Percentiles rank a stretch among this genome's conserved stretches.
These are phyloP conservation scores for Caloboletus firmus DNA, from an alignment of 1,284 basidiomycete species.

Conservation along the genomic window DNA sequence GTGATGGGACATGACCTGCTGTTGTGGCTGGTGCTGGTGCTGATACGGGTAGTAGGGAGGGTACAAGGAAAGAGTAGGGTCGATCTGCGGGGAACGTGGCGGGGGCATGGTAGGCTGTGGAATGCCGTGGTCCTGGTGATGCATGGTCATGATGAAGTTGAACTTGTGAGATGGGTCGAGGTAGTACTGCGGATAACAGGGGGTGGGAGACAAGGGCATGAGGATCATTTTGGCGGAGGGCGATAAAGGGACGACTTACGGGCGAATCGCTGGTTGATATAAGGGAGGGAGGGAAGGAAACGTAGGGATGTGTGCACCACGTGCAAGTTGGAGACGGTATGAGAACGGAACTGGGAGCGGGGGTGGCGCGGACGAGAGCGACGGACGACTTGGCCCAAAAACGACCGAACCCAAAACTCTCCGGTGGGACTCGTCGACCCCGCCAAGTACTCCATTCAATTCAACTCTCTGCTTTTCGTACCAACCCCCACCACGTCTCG, in stretches of 20 bases:
- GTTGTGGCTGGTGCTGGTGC: constrained; percentile 38
- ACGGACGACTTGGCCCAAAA: too few species aligned
- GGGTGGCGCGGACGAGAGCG: constrained; percentile 6
- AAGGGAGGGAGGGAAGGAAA: not conserved
- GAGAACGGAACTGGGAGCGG: not conserved
- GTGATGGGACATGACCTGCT: constrained; percentile 46
- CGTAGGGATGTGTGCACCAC: constrained; percentile 6
- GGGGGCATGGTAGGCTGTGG: constrained; percentile 50
- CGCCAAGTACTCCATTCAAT: not conserved
- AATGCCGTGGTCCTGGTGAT: constrained; percentile 40
- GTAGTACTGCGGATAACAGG: constrained; percentile 27
- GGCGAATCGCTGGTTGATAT: constrained; percentile 1
- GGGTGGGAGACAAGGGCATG: constrained; percentile 18
- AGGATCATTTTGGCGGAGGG: constrained; percentile 10
- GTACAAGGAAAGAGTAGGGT: constrained; percentile 65
- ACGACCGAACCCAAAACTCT: too few species aligned
- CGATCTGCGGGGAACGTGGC: constrained; percentile 59
- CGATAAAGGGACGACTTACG: constrained; percentile 12
- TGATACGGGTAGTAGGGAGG: constrained; percentile 56
- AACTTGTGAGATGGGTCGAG: constrained; percentile 12
- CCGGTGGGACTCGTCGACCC: too few species aligned
- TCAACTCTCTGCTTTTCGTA: not conserved
- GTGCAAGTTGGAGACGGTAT: constrained; percentile 1
- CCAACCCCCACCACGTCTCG: too few species aligned
- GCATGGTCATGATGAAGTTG: constrained; percentile 35